These are phyloP conservation scores for Paxillus ammoniavirescens DNA, from an alignment of 768 basidiomycete species.

Conservation along the genomic window DNA sequence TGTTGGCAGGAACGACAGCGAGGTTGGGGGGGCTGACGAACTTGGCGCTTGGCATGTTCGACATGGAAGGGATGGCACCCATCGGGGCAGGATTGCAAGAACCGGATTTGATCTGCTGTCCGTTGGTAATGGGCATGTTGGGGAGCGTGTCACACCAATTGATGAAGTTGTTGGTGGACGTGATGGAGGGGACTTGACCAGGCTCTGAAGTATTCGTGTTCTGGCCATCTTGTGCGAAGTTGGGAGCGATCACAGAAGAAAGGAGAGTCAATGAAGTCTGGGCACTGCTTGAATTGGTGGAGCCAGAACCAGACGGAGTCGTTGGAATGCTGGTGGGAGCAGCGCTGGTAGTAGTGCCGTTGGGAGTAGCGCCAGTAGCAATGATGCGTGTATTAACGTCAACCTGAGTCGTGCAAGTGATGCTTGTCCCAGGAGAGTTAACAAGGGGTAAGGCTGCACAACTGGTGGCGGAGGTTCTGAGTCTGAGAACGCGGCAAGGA, in stretches of 20 bases:
- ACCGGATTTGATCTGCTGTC: constrained; percentile 48
- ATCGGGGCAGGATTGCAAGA: constrained; percentile 64
- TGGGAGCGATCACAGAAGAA: constrained; percentile 49
- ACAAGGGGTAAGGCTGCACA: constrained; percentile 48
- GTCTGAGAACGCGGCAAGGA: neutral
- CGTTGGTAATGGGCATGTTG: constrained; percentile 57
- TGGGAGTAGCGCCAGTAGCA: constrained; percentile 28
- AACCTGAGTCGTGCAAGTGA: constrained; percentile 50
- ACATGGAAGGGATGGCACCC: constrained; percentile 52
- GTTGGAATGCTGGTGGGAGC: constrained; percentile 7
- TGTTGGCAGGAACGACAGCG: constrained; percentile 40
- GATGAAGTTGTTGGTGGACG: constrained; percentile 73
- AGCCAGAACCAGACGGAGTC: constrained; percentile 5
- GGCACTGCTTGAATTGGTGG: constrained; percentile 17
- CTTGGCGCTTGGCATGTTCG: constrained; percentile 54
- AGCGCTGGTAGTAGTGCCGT: constrained; percentile 21
- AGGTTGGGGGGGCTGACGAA: constrained; percentile 49
- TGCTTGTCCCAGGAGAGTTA: constrained; percentile 46
- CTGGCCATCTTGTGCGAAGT: constrained; percentile 56
- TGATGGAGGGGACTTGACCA: constrained; percentile 56
- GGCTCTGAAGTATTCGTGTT: constrained; percentile 23
- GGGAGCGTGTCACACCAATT: constrained; percentile 56
- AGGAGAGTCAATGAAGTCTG: constrained; percentile 38
- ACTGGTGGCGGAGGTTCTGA: constrained; percentile 3
- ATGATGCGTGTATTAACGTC: constrained; percentile 49